These are phyloP conservation scores for Aegilops sharonensis DNA, from an alignment of 176 grass and related monocot species.

Conservation along the genomic window DNA sequence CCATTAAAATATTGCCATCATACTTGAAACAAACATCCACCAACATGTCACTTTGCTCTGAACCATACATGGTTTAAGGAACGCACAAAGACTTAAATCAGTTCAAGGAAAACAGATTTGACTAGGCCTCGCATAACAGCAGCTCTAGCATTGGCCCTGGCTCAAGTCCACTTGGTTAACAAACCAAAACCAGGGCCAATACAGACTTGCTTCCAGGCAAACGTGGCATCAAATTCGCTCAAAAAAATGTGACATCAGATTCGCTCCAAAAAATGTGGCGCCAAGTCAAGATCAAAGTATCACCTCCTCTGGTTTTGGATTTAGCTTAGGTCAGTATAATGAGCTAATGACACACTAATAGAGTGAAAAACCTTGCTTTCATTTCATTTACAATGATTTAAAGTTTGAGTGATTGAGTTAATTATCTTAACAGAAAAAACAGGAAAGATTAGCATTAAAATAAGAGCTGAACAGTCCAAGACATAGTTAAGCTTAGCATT, in stretches of 20 bases:
- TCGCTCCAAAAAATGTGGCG: no score
- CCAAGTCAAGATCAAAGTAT: neutral
- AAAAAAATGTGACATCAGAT: no score
- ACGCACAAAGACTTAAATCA: neutral
- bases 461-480: neutral
- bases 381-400: neutral
- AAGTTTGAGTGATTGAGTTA: neutral
- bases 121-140: neutral
- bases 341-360: neutral
- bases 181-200: neutral
- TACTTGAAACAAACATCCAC: slow-evolving; percentile 30
- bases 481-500: neutral
- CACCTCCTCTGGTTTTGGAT: neutral
- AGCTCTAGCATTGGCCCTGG: neutral
- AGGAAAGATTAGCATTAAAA: neutral
- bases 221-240: neutral
- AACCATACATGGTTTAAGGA: slow-evolving; percentile 30
- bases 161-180: neutral
- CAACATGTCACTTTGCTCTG: slow-evolving; percentile 16
- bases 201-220: neutral
- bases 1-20: neutral
- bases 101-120: slow-evolving; percentile 14
- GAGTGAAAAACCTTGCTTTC: neutral
- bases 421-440: neutral
- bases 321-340: neutral